Evolutionary conservation across 768 basidiomycete genomes (phyloP).

Genomic region (Serendipita sp.): DNA sequence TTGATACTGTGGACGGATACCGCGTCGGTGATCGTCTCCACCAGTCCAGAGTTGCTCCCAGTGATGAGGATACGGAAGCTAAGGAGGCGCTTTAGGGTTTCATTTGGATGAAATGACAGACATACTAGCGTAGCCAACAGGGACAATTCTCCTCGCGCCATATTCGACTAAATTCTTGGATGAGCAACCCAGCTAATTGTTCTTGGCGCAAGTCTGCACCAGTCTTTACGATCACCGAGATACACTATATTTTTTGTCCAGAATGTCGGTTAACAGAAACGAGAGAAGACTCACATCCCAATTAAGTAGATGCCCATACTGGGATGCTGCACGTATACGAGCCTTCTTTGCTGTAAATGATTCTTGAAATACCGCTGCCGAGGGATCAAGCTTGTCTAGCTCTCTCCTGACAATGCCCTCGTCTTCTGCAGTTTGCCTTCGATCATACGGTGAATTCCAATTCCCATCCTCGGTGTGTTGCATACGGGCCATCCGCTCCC

Average conservation of each 20-base stretch:
- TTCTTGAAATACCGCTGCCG: slow-evolving; percentile 89
- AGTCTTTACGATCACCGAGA: slow-evolving; percentile 97
- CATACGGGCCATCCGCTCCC: slow-evolving; percentile 93
- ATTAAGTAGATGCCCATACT: slow-evolving; percentile 85
- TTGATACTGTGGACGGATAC: slow-evolving; percentile 99
- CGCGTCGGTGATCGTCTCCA: slow-evolving; percentile 96
- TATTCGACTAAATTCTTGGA: slow-evolving; percentile 81
- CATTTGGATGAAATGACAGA: slow-evolving; percentile 6
- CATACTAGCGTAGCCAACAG: slow-evolving; percentile 87
- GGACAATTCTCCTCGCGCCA: slow-evolving; percentile 87
- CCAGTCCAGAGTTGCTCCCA: slow-evolving; percentile 78
- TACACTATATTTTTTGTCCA: slow-evolving; percentile 68
- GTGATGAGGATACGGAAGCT: slow-evolving; percentile 96
- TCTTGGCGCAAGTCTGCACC: slow-evolving; percentile 94
- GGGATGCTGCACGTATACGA: slow-evolving; percentile 81
- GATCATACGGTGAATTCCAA: slow-evolving; percentile 16
- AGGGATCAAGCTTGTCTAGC: slow-evolving; percentile 87
- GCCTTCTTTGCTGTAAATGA: slow-evolving; percentile 92
- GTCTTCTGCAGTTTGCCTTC: slow-evolving; percentile 57
- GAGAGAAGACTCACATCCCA: slow-evolving; percentile 23
- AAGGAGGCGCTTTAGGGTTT: not conserved
- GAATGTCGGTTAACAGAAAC: not conserved
- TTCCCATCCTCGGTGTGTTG: slow-evolving; percentile 16
- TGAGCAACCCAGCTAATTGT: slow-evolving; percentile 89
- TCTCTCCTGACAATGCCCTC: slow-evolving; percentile 87